These are phyloP conservation scores for Podila horticola DNA, from an alignment of 192 early-diverging fungal genomes.

Conservation along the genomic window DNA sequence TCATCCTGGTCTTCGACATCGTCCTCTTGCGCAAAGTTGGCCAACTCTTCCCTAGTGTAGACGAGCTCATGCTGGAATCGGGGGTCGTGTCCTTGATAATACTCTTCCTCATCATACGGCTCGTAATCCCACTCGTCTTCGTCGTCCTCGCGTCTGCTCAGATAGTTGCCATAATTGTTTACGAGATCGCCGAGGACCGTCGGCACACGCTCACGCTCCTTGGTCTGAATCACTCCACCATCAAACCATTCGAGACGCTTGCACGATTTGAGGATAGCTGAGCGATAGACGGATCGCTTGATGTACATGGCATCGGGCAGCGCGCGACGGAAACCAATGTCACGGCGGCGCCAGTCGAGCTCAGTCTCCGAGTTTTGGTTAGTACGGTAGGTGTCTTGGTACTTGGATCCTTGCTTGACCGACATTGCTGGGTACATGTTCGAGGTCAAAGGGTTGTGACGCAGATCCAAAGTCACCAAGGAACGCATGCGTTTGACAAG, in stretches of 20 bases:
- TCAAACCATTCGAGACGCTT: conserved; percentile 46
- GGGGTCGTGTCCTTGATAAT: neutral
- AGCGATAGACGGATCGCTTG: conserved; percentile 43
- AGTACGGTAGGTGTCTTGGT: conserved; percentile 46
- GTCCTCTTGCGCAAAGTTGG: conserved; percentile 6
- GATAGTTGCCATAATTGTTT: conserved; percentile 36
- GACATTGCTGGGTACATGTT: conserved; percentile 55
- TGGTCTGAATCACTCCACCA: conserved; percentile 31
- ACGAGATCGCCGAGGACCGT: conserved; percentile 22
- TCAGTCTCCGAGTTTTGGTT: conserved; percentile 44
- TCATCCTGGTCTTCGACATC: conserved; percentile 6
- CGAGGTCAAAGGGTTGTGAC: conserved; percentile 46
- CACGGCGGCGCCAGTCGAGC: conserved; percentile 43
- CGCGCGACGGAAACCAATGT: conserved; percentile 37
- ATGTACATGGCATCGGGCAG: conserved; percentile 43
- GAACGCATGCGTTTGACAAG: conserved; percentile 49
- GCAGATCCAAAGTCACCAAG: conserved; percentile 36
- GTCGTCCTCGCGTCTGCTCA: conserved; percentile 35
- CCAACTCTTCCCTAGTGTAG: conserved; percentile 5
- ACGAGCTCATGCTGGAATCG: conserved; percentile 5
- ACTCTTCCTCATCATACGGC: conserved; percentile 1
- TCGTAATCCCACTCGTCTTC: conserved; percentile 39
- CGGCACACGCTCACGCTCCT: conserved; percentile 39
- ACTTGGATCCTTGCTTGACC: conserved; percentile 43
- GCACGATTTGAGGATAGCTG: conserved; percentile 44